Conservation (phyloP, 1,284 basidiomycete species). For the Trichosporon asahii region DNA sequence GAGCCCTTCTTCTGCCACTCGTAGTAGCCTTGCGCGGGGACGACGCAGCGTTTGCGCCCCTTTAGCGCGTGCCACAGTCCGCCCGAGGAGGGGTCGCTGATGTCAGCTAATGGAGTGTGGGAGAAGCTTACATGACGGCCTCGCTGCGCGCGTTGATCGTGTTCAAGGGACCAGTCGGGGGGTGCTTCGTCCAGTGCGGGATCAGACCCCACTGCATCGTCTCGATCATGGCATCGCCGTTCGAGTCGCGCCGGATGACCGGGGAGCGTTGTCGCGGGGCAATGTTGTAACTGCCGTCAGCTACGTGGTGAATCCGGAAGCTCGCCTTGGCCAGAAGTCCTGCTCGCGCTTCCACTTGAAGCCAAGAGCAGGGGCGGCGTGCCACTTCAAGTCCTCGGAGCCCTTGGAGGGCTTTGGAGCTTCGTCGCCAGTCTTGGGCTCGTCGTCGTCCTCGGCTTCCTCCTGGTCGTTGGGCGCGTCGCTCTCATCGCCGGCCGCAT, state of each 20-base stretch:
- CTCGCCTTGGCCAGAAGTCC: conserved; percentile 39
- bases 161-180: conserved; percentile 64
- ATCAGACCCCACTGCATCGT: conserved; percentile 78
- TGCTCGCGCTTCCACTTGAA: conserved; percentile 42
- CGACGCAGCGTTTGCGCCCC: conserved; percentile 71
- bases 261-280: conserved; percentile 44
- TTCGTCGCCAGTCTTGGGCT: background rate
- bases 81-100: conserved; percentile 45
- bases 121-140: conserved; percentile 61
- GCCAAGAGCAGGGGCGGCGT: conserved; percentile 5
- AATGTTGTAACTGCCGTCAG: conserved; percentile 44
- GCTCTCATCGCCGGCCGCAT: background rate
- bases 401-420: background rate
- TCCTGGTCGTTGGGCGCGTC: background rate
- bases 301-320: background rate
- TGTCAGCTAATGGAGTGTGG: background rate
- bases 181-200: conserved; percentile 72
- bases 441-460: background rate
- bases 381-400: conserved; percentile 17
- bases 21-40: conserved; percentile 81
- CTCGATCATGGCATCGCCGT: conserved; percentile 48
- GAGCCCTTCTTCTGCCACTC: conserved; percentile 84
- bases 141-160: conserved; percentile 90
- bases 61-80: conserved; percentile 80
- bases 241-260: conserved; percentile 46